Base-by-base conservation (phyloP, 2,329 filamentous ascomycete species). In the Microsporum ferrugineum region DNA sequence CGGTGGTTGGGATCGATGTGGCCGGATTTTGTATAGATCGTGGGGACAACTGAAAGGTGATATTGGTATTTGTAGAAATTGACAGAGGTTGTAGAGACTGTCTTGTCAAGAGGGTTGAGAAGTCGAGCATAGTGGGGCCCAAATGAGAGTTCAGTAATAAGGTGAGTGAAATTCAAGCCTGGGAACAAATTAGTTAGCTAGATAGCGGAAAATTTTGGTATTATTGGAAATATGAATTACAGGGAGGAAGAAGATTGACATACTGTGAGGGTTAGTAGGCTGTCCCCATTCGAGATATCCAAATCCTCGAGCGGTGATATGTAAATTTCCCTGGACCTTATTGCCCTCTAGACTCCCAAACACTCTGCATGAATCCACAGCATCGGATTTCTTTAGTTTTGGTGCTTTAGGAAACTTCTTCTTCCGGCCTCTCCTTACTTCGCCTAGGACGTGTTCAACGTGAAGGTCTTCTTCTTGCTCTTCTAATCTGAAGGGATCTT, bases 21-120 rank as follows among this genome's bases (percentile, higher is more conserved):
- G 60, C 71, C 67, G 57, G 66, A 64, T 60, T 71, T 81, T 73
- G 84, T 91, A 80, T 97, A 99, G 69, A 95, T 84, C 3, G 94
- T 99, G 1, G 94, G 94, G 1, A 99, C 94, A 41, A 99, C 82
- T 43, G 89, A 95, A 71, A 97, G 81, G 78, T 94, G 97, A 82
- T 99, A 99, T 76, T 99, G 94, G 79, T 91, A 97, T 76, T 94
- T 95, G 83, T 92, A 87, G 79, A 96, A 97, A 79, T 95, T 82
- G 63, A 75, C 72, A 14, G 80, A 71, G n/a, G 88, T 92, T 2
- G 80, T 76, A 69, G 91, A 88, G 75, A 91, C 84, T 51, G 94
- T 97, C 66, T 87, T 86, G 77, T 97, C 94, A 69, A 99, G 88
- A 0, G 94, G 94, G 77, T 99, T 99, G 69, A 88, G 83, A 60